phyloP scores from a whole-genome alignment of 176 grass and related monocot species.

The Pontederia paniculata region DNA sequence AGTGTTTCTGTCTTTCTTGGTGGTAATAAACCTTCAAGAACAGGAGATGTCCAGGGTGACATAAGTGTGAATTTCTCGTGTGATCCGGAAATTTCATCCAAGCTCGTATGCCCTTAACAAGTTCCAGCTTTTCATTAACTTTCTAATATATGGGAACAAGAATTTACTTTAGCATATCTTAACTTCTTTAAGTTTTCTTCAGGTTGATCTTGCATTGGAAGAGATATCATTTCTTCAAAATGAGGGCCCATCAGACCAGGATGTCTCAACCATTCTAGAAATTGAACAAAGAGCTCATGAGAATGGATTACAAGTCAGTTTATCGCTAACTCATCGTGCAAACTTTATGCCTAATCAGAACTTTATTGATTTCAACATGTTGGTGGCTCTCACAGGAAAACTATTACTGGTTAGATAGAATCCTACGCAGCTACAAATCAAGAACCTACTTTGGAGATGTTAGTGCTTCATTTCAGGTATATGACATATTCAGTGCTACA shows the following conservation, averaged over 20 bases:
- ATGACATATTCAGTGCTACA: not conserved
- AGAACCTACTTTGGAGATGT: slow-evolving; percentile 84
- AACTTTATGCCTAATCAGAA: not conserved
- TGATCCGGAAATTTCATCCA: slow-evolving; percentile 82
- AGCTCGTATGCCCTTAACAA: slow-evolving; percentile 47
- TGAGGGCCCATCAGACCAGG: slow-evolving; percentile 76
- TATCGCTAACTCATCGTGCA: not conserved
- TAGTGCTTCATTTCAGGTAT: slow-evolving; percentile 71
- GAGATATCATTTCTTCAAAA: slow-evolving; percentile 80
- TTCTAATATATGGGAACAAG: not conserved
- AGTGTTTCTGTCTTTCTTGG: slow-evolving; percentile 92
- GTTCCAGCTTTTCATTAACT: slow-evolving; percentile 11
- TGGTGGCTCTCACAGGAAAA: slow-evolving; percentile 58
- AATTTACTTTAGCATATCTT: slow-evolving; percentile 6
- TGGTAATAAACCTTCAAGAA: slow-evolving; percentile 98
- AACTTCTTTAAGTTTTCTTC: slow-evolving; percentile 24
- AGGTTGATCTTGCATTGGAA: slow-evolving; percentile 90
- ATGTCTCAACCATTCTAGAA: slow-evolving; percentile 76
- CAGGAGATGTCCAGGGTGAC: slow-evolving; percentile 75
- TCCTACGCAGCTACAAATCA: slow-evolving; percentile 91
- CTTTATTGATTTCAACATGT: slow-evolving; percentile 12
- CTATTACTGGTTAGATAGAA: slow-evolving; percentile 94
- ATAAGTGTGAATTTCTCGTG: slow-evolving; percentile 98
- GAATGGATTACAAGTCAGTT: slow-evolving; percentile 85
- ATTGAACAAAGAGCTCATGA: slow-evolving; percentile 98